Percentiles rank a stretch among this genome's conserved stretches.
Evolutionary conservation across 768 basidiomycete genomes (phyloP).

Genomic region (Lactarius trivialis): DNA sequence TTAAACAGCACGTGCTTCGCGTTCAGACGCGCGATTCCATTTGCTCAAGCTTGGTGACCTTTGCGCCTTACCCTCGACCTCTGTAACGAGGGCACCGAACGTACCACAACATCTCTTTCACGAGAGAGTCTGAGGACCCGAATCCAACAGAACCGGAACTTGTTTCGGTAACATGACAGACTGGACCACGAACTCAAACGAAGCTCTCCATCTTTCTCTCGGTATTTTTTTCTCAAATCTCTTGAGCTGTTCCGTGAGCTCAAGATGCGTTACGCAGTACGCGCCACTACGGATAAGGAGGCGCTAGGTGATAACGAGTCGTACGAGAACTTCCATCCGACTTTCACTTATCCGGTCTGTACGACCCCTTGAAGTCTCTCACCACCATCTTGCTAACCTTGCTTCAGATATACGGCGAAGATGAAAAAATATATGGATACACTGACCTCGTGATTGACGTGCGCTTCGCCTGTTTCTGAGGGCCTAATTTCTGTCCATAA

Average conservation of each 20-base stretch:
- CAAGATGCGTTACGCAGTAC: constrained; percentile 40
- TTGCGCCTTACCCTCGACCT: not conserved
- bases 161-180: constrained; percentile 31
- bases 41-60: not conserved
- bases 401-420: constrained; percentile 83
- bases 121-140: not conserved
- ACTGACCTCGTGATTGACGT: constrained; percentile 79
- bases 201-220: constrained; percentile 67
- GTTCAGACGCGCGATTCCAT: not conserved
- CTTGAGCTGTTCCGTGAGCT: not conserved
- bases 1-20: constrained; percentile 2
- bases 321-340: constrained; percentile 69
- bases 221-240: constrained; percentile 38
- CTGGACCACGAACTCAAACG: constrained; percentile 79
- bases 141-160: not conserved
- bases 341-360: constrained; percentile 89
- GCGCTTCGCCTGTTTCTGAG: constrained; percentile 27
- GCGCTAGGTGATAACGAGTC: constrained; percentile 49
- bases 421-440: constrained; percentile 96
- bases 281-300: constrained; percentile 60
- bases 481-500: not conserved
- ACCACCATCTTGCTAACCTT: not conserved
- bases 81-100: not conserved
- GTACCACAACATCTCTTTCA: not conserved
- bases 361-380: not conserved